These are phyloP conservation scores for Stachybotrys echinatus DNA, from an alignment of 2,329 filamentous ascomycete species.

Conservation along the genomic window DNA sequence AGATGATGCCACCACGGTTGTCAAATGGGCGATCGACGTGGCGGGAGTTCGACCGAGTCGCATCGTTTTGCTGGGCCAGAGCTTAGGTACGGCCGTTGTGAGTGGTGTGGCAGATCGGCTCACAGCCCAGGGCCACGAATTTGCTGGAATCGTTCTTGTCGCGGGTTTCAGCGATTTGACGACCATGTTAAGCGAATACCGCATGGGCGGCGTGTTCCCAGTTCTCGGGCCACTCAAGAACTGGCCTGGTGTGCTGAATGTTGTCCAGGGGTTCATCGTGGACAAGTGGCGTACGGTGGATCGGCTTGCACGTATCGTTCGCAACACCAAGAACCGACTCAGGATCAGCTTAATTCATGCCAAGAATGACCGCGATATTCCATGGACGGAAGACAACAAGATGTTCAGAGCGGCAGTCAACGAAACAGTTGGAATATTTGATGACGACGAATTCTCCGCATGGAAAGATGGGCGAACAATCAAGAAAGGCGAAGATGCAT, in stretches of 20 bases:
- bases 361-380: conserved; percentile 75
- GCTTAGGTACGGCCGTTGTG: conserved; percentile 80
- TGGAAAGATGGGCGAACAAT: conserved; percentile 42
- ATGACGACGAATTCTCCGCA: conserved; percentile 30
- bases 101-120: conserved; percentile 70
- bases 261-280: conserved; percentile 59
- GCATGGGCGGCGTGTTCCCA: conserved; percentile 71
- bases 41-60: conserved; percentile 61
- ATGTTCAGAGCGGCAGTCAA: conserved; percentile 57
- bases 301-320: conserved; percentile 55
- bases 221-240: conserved; percentile 68
- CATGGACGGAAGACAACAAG: conserved; percentile 62
- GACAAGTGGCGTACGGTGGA: conserved; percentile 76
- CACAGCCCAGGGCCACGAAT: conserved; percentile 54
- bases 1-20: conserved; percentile 66
- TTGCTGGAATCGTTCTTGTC: conserved; percentile 75
- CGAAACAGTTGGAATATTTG: conserved; percentile 35
- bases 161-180: conserved; percentile 74
- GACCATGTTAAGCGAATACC: conserved; percentile 70
- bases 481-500: conserved; percentile 38
- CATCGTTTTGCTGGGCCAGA: conserved; percentile 81
- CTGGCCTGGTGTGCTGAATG: conserved; percentile 59
- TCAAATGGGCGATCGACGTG: conserved; percentile 65
- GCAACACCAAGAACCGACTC: conserved; percentile 46
- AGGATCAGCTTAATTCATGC: conserved; percentile 74